Evolutionary conservation across 2,329 filamentous ascomycete genomes (phyloP).

Genomic region (Aureobasidium sp.): DNA sequence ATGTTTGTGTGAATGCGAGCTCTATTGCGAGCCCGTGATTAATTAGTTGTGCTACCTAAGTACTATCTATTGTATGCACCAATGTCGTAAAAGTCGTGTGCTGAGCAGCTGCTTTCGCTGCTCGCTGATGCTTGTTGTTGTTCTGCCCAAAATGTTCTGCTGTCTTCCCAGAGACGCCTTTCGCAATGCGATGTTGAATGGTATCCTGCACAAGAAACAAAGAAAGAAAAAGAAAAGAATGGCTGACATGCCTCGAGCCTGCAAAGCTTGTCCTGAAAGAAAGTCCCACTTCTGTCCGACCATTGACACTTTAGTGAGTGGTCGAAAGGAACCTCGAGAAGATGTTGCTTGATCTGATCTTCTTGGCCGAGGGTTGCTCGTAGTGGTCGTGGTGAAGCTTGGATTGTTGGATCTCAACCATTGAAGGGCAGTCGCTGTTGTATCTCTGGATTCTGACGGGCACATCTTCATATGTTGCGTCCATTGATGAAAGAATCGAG

Average conservation of each 20-base stretch:
- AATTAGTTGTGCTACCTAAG: constrained; percentile 14
- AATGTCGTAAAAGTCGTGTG: constrained; percentile 8
- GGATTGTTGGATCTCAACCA: constrained; percentile 35
- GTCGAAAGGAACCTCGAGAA: constrained; percentile 33
- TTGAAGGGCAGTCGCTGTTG: constrained; percentile 35
- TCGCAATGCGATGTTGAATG: constrained; percentile 15
- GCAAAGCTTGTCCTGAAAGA: constrained; percentile 13
- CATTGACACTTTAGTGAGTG: constrained; percentile 18
- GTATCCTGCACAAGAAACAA: constrained; percentile 14
- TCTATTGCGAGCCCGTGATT: constrained; percentile 10
- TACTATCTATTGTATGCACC: constrained; percentile 15
- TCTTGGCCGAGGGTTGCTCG: constrained; percentile 30
- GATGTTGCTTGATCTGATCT: constrained; percentile 31
- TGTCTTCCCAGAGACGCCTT: constrained; percentile 8
- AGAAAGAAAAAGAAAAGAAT: background rate
- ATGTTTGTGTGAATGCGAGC: constrained; percentile 1
- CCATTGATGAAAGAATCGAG: constrained; percentile 29
- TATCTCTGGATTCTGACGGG: constrained; percentile 34
- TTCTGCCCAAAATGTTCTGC: background rate
- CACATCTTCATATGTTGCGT: constrained; percentile 24
- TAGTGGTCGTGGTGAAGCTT: constrained; percentile 25
- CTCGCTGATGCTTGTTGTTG: background rate
- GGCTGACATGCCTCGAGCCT: constrained; percentile 12
- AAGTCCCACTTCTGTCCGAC: background rate
- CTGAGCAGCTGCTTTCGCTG: background rate